Percentiles rank a stretch among this genome's conserved stretches.
phyloP scores from a whole-genome alignment of 257 asterid genomes.

The Solanum appendiculatum region DNA sequence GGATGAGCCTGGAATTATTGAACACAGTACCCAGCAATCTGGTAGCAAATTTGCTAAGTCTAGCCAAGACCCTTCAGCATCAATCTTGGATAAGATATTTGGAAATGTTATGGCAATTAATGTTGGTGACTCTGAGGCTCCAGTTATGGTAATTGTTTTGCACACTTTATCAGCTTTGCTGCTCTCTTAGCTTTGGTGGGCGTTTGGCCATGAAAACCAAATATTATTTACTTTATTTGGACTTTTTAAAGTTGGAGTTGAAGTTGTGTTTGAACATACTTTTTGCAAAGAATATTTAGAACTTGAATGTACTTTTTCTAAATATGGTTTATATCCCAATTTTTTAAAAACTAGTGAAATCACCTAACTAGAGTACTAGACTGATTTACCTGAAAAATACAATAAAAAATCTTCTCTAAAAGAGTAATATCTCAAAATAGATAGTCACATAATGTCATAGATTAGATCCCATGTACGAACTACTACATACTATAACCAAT shows the following conservation, averaged over 20 bases:
- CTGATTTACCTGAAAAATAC: not conserved
- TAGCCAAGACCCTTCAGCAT: not conserved
- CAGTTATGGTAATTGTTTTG: not conserved
- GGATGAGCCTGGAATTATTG: not conserved
- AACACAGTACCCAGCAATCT: not conserved
- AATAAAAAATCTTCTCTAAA: not conserved
- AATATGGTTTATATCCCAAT: not conserved
- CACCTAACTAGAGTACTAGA: not conserved
- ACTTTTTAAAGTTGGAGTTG: not conserved
- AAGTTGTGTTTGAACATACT: not conserved
- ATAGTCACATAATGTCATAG: not conserved
- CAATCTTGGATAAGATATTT: not conserved
- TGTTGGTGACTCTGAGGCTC: not conserved
- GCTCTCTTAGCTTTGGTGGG: not conserved
- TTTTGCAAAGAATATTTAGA: not conserved
- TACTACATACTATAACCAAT: not conserved
- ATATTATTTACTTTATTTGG: not conserved
- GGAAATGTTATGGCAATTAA: not conserved
- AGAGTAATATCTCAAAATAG: not conserved
- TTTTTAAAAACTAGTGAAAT: not conserved
- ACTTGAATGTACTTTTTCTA: not conserved
- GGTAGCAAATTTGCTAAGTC: not conserved
- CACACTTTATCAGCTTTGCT: not conserved
- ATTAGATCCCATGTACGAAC: not conserved
- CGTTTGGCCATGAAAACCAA: not conserved